Evolutionary conservation across 768 basidiomycete genomes (phyloP).

Genomic region (Boletellus ananas): DNA sequence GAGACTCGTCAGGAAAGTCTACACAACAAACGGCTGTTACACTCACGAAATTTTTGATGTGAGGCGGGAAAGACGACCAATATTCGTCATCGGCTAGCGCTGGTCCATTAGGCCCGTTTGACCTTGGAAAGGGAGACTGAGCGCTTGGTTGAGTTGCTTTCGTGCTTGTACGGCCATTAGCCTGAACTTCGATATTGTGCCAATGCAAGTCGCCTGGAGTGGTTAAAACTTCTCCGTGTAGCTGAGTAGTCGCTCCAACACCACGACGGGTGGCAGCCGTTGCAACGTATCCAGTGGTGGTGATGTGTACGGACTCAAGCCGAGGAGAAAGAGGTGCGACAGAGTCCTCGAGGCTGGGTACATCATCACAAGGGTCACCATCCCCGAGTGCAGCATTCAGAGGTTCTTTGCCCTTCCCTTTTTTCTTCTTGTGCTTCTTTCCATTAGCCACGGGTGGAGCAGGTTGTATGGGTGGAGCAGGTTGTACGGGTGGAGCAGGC

Average conservation of each 20-base stretch:
- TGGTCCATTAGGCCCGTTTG: conserved; percentile 20
- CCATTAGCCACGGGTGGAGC: conserved; percentile 7
- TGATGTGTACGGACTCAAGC: conserved; percentile 45
- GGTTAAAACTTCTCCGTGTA: conserved; percentile 58
- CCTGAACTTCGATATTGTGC: conserved; percentile 34
- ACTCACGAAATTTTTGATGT: conserved; percentile 67
- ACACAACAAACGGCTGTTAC: conserved; percentile 23
- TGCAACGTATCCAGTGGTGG: conserved; percentile 43
- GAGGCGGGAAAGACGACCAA: conserved; percentile 65
- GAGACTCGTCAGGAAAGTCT: conserved; percentile 30
- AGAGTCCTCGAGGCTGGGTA: conserved; percentile 23
- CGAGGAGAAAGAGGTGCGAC: conserved; percentile 37
- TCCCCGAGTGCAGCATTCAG: conserved; percentile 5
- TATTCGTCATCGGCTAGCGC: conserved; percentile 54
- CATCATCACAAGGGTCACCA: conserved; percentile 21
- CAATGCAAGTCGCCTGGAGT: conserved; percentile 61
- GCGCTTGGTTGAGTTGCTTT: conserved; percentile 17
- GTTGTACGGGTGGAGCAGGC: conserved; percentile 9
- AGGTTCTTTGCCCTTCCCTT: conserved; percentile 37
- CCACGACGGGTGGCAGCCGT: conserved; percentile 35
- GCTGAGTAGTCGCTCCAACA: conserved; percentile 30
- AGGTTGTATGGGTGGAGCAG: conserved; percentile 7
- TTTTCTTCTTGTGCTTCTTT: conserved; percentile 48
- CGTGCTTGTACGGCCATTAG: conserved; percentile 23
- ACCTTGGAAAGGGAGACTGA: conserved; percentile 21